Base-by-base conservation (phyloP, 257 asterid species). In the Nicotiana tomentosiformis region DNA sequence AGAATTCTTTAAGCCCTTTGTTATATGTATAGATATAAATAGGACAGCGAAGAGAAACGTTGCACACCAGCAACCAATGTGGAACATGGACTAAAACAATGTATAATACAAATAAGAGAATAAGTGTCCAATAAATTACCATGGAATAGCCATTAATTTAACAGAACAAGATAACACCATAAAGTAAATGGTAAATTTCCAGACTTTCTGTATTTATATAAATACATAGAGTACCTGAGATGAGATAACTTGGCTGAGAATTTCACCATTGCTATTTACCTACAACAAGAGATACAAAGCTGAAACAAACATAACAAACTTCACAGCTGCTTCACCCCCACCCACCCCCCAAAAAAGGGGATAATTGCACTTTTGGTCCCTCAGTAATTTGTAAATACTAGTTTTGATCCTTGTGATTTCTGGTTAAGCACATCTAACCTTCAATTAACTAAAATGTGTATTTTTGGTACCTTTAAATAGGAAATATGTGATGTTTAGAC, bases 241-340 rank as follows among this genome's bases (percentile, higher is more conserved):
- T 80, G 95, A 91, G 84, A 94, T 97, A 77, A 94, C 97, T 87
- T 96, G 97, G 90, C 99, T 94, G 57, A 93, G 91, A 86, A 96
- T 92, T 84, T 96, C 97, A 82, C 98, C 99, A 82, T 88, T 86
- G 88, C 98, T 91, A 67, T 94, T 90, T 61, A 96, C 99, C 98
- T 95, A 78, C 81, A 87, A 55, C 5, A 49, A 83, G 77, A 66
- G 23, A 53, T 46, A 53, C 17, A 68, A 26, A 84, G 56, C 61
- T 68, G 33, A 81, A 84, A 81, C 83, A 26, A 83, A 58, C 67
- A 53, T 77, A 9, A n/a, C 49, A 49, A 81, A 26, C 17, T 84
- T 26, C 51, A 61, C 37, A 77, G 3, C 67, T n/a, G 23, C 80
- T 66, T 20, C 77, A 80, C 35, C 17, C 11, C 20, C 10, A 30